Evolutionary conservation across 1,139 yeast genomes (phyloP), one percentile per base, ranked within the genome.

Genomic region (Debaryomyces nepalensis): DNA sequence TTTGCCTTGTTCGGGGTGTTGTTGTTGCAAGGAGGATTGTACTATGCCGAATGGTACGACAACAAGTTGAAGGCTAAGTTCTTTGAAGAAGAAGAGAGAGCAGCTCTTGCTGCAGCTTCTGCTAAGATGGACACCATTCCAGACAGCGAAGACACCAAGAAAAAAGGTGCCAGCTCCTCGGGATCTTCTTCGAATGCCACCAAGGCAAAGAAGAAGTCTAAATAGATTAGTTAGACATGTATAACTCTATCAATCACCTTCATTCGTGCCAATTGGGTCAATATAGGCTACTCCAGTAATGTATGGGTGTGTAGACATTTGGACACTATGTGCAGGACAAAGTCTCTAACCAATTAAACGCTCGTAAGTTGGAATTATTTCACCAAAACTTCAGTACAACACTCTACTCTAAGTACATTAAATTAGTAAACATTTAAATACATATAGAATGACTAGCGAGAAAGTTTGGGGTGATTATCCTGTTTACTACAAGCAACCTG

Each of bases 1-100:
- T 64, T 89, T 46, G 75, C 86, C 14, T 72, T 91, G 44, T 58
- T 81, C 21, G 98, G 97, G 48, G 88, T 90, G 15, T 67, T 90
- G 43, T 76, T 87, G 10, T 75, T 93, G 52, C 98, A 93, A 70
- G 82, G 79, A 39, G 98, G 98, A 18, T 79, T 93, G 59, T 89
- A 87, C 77, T 91, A 87, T 68, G 96, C 97, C 37, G 85, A 82
- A 55, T 78, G 84, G 78, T 90, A 85, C 48, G 87, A 82, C 59
- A 68, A 68, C 44, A 73, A 74, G 54, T 68, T 87, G 65, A 72
- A 81, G 61, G 66, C 64, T 35, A 70, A 70, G 37, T 84, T 81
- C 55, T 71, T 66, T 49, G 66, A 61, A 40, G 63, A 70, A 48
- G 79, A 77, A 52, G 75, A 53, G 37, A 64, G 56, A 21, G 56